phyloP scores from a whole-genome alignment of 2,329 filamentous ascomycete genomes.

The Nemania sp. region DNA sequence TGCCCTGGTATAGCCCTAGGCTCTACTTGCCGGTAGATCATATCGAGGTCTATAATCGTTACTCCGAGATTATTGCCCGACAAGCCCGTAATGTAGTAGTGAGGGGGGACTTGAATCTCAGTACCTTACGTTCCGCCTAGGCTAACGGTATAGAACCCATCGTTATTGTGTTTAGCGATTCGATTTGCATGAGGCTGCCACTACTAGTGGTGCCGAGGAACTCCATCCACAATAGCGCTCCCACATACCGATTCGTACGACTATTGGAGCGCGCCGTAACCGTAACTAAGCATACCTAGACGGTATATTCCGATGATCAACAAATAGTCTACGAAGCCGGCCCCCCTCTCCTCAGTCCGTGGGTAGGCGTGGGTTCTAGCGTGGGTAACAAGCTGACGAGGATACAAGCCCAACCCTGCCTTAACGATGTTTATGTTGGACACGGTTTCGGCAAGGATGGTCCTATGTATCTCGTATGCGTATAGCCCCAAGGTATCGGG shows the following conservation, averaged over 20 bases:
- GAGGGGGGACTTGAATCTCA: conserved; percentile 1
- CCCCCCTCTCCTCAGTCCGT: no score
- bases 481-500: not conserved
- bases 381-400: conserved; percentile 4
- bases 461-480: conserved; percentile 2
- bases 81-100: conserved; percentile 3
- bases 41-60: conserved; percentile 14
- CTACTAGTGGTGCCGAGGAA: not conserved
- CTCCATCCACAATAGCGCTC: not conserved
- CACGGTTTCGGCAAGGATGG: conserved; percentile 14
- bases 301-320: conserved; percentile 30
- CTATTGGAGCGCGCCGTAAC: conserved; percentile 15
- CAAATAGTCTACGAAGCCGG: not conserved
- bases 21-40: conserved; percentile 31
- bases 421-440: not conserved
- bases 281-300: conserved; percentile 9
- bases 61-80: conserved; percentile 11
- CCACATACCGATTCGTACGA: not conserved
- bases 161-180: not conserved
- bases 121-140: not conserved
- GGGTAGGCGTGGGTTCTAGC: no score
- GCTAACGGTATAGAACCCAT: not conserved
- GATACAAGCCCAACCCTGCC: conserved; percentile 3
- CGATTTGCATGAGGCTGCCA: not conserved
- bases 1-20: conserved; percentile 14